Percentiles rank a stretch among this genome's conserved stretches.
phyloP scores from a whole-genome alignment of 2,329 filamentous ascomycete genomes.

The Phialophora macrospora region DNA sequence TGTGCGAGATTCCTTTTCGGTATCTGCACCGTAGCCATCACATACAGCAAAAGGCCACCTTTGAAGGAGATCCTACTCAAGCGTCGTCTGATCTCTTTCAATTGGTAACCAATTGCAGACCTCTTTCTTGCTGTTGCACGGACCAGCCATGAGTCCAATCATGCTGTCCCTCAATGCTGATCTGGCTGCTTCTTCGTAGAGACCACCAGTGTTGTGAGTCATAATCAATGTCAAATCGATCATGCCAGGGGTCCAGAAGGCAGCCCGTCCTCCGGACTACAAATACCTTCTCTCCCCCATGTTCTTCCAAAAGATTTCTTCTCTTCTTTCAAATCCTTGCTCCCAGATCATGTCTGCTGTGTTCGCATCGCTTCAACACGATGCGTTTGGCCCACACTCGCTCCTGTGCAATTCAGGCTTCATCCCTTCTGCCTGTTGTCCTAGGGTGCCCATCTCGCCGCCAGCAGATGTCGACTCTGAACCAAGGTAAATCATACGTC shows the following conservation, averaged over 20 bases:
- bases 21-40: not conserved
- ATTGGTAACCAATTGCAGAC: no score
- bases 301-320: not conserved
- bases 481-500: not conserved
- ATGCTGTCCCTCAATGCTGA: no score
- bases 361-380: not conserved
- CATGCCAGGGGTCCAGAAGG: not conserved
- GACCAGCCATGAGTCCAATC: no score
- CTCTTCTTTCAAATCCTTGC: not conserved
- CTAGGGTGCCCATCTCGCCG: slow-evolving; percentile 9
- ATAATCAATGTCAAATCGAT: not conserved
- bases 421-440: slow-evolving; percentile 8
- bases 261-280: not conserved
- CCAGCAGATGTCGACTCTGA: slow-evolving; percentile 5
- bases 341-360: slow-evolving; percentile 15
- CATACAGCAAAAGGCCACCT: not conserved
- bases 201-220: not conserved
- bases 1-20: not conserved
- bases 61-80: not conserved
- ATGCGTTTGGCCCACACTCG: slow-evolving; percentile 1
- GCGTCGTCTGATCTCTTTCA: not conserved
- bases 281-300: not conserved
- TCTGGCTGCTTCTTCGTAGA: not conserved
- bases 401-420: slow-evolving; percentile 10
- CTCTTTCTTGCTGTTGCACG: no score